phyloP scores from a whole-genome alignment of 2,329 filamentous ascomycete genomes.

The Colletotrichum tanaceti region DNA sequence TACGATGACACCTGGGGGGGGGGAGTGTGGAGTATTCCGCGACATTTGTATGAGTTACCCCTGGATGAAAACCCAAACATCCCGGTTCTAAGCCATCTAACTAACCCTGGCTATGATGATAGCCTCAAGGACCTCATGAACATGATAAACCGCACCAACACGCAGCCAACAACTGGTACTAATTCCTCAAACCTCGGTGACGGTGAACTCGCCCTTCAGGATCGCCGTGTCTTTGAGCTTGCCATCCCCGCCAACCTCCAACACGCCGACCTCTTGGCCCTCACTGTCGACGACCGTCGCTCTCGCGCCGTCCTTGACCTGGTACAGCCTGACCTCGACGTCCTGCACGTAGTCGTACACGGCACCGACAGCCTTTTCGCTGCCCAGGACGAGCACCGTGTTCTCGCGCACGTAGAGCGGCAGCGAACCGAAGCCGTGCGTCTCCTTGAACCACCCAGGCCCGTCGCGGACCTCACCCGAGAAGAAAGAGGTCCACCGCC shows the following conservation, averaged over 20 bases:
- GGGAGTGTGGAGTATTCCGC: too few relatives aligned
- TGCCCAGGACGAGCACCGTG: conserved; percentile 60
- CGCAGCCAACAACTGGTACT: not conserved
- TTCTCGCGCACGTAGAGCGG: conserved; percentile 69
- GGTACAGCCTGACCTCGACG: conserved; percentile 61
- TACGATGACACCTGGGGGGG: not conserved
- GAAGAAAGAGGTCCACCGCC: conserved; percentile 62
- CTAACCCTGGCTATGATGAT: conserved; percentile 31
- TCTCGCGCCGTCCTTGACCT: conserved; percentile 54
- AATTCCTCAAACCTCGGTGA: conserved; percentile 32
- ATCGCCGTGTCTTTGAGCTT: conserved; percentile 53
- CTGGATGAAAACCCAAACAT: not conserved
- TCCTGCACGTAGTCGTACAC: conserved; percentile 61
- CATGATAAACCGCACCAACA: not conserved
- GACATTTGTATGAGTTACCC: not conserved
- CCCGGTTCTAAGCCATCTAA: conserved; percentile 35
- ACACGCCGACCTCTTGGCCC: conserved; percentile 54
- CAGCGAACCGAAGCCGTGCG: conserved; percentile 67
- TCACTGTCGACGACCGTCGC: conserved; percentile 56
- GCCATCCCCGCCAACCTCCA: conserved; percentile 54
- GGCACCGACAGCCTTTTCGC: conserved; percentile 52
- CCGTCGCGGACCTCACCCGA: conserved; percentile 62
- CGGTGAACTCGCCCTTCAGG: conserved; percentile 51
- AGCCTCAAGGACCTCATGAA: conserved; percentile 29
- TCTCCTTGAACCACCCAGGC: conserved; percentile 70